Evolutionary conservation across 257 asterid genomes (phyloP), one percentile per base, ranked within the genome.

Genomic region (Galeopsis tetrahit): DNA sequence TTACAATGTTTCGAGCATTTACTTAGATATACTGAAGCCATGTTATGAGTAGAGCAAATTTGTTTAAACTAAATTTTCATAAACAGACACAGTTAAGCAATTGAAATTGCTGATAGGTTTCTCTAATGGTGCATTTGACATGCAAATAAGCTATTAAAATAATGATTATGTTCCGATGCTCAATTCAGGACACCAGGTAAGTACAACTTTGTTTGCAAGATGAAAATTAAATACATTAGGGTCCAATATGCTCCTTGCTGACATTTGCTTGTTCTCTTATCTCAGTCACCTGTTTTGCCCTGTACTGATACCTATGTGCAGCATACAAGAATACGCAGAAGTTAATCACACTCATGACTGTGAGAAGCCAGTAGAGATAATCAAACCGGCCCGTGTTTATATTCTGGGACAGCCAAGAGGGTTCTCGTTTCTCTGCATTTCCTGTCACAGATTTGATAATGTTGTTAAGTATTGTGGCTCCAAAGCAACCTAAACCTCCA

Each of bases 401-500:
- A 81, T 94, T 94, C 86, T 91, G 98, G 11, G 98, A 91, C 63
- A 94, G 84, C 99, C 99, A 94, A 3, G 97, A 89, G 1, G 82
- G 89, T 53, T 77, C 77, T 67, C 93, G 72, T 61, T 84, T 78
- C 66, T 77, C 88, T 67, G 55, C 87, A 48, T 85, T 78, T 66
- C 93, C 87, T 0, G 97, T 89, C 73, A 77, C 56, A 55, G 96
- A 82, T 74, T 94, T 94, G 32, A 91, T 78, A 6, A 94, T 91
- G 85, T 81, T 89, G 83, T 94, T 94, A 43, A 91, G 82, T 68
- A 88, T 70, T 11, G 97, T 78, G 63, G 99, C 99, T 32, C 85
- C 97, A 73, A 94, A 94, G 78, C 99, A 94, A n/a, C 99, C 99
- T 39, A 94, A 73, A 2, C 99, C 99, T 17, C 99, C 99, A 15